phyloP scores from a whole-genome alignment of 2,329 filamentous ascomycete genomes.

The Apiospora arundinis region DNA sequence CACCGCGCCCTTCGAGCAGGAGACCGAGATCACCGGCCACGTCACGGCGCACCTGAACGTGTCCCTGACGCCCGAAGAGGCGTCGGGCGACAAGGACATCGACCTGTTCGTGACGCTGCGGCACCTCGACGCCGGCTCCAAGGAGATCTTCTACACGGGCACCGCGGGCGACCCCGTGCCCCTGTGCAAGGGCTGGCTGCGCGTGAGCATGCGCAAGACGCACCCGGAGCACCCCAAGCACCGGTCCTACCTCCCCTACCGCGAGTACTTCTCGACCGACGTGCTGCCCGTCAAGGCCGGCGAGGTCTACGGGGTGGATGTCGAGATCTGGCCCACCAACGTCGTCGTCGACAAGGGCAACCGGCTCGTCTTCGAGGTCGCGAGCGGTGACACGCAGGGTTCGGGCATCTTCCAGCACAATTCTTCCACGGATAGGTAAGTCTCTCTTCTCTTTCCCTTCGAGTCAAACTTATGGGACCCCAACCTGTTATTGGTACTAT shows the following conservation, averaged over 20 bases:
- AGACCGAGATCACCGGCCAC: conserved; percentile 75
- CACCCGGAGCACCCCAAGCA: conserved; percentile 57
- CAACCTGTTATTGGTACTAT: no score
- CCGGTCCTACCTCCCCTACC: conserved; percentile 59
- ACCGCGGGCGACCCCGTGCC: conserved; percentile 69
- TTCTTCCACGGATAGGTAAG: conserved; percentile 47
- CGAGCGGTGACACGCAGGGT: conserved; percentile 57
- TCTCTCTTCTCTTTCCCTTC: conserved; percentile 18
- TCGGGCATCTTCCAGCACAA: conserved; percentile 56
- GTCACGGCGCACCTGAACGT: conserved; percentile 69
- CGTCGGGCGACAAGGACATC: conserved; percentile 54
- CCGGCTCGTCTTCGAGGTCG: conserved; percentile 53
- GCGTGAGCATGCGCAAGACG: conserved; percentile 61
- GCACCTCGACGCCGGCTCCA: conserved; percentile 58
- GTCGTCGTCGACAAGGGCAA: conserved; percentile 58
- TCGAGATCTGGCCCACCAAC: conserved; percentile 71
- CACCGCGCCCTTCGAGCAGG: conserved; percentile 61
- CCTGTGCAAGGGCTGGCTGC: conserved; percentile 69
- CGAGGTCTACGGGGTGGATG: conserved; percentile 64
- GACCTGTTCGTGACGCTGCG: conserved; percentile 69
- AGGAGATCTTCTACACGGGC: conserved; percentile 69
- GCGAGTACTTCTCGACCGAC: conserved; percentile 64
- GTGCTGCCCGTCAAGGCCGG: conserved; percentile 59
- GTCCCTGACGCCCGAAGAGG: conserved; percentile 59
- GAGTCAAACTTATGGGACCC: no score